Percentiles rank a stretch among this genome's conserved stretches.
Conservation (phyloP, 257 asterid species). For the Paulownia fortunei region DNA sequence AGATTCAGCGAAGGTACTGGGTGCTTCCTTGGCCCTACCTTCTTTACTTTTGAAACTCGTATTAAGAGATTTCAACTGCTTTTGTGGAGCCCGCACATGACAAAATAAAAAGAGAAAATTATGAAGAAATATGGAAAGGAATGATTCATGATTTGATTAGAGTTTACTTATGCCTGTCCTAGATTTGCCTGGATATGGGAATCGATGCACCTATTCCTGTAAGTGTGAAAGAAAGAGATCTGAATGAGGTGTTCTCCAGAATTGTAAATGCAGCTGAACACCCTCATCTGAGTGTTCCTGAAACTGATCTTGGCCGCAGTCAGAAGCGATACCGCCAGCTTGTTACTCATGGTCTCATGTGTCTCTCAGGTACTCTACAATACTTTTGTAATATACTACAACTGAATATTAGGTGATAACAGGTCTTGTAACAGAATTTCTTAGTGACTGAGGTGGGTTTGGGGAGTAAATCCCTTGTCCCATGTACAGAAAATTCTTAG, state of each 20-base stretch:
- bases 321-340: slow-evolving; percentile 64
- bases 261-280: slow-evolving; percentile 82
- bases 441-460: not conserved
- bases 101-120: slow-evolving; percentile 7
- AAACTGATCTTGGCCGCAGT: slow-evolving; percentile 80
- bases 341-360: slow-evolving; percentile 66
- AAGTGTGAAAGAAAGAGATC: slow-evolving; percentile 83
- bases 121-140: not conserved
- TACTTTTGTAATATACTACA: not conserved
- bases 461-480: not conserved
- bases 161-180: slow-evolving; percentile 22
- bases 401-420: slow-evolving; percentile 5
- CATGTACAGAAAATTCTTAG: not conserved
- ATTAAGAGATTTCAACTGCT: slow-evolving; percentile 12
- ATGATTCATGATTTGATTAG: slow-evolving; percentile 11
- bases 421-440: not conserved
- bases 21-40: slow-evolving; percentile 24
- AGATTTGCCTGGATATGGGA: slow-evolving; percentile 88
- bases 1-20: slow-evolving; percentile 76
- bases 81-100: not conserved
- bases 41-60: slow-evolving; percentile 19
- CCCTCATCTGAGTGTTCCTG: slow-evolving; percentile 89
- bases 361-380: slow-evolving; percentile 70
- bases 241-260: slow-evolving; percentile 76
- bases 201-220: slow-evolving; percentile 85